phyloP scores from a whole-genome alignment of 2,329 filamentous ascomycete genomes.

The Cordyceps cicadae region DNA sequence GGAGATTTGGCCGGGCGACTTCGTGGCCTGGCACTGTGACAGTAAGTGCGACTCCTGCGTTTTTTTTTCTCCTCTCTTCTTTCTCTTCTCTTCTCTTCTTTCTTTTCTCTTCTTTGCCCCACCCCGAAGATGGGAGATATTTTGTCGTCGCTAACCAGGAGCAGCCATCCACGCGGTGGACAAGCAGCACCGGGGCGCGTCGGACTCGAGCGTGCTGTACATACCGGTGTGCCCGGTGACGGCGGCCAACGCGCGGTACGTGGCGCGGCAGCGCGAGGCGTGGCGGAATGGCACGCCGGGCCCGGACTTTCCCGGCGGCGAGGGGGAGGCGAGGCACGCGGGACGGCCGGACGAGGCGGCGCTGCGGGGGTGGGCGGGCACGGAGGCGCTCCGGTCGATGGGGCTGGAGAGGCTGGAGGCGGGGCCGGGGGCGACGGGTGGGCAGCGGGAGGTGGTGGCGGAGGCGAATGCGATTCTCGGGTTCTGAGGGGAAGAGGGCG shows the following conservation, averaged over 20 bases:
- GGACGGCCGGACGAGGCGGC: slow-evolving; percentile 35
- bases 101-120: neutral
- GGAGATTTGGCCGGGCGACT: slow-evolving; percentile 62
- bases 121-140: neutral
- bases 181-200: slow-evolving; percentile 59
- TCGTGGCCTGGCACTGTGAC: slow-evolving; percentile 79
- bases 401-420: slow-evolving; percentile 34
- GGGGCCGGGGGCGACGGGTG: slow-evolving; percentile 20
- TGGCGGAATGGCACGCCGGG: slow-evolving; percentile 61
- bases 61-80: neutral
- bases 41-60: slow-evolving; percentile 29
- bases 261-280: slow-evolving; percentile 60
- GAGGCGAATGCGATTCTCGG: slow-evolving; percentile 38
- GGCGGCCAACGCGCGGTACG: slow-evolving; percentile 61
- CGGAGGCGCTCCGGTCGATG: slow-evolving; percentile 33
- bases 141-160: slow-evolving; percentile 8
- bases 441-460: slow-evolving; percentile 29
- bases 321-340: slow-evolving; percentile 52
- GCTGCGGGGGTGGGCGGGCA: slow-evolving; percentile 25
- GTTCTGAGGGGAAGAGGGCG: slow-evolving; percentile 20
- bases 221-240: slow-evolving; percentile 82
- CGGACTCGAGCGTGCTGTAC: slow-evolving; percentile 78
- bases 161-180: slow-evolving; percentile 72
- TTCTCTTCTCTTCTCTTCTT: neutral
- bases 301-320: slow-evolving; percentile 64